A percentile compares a stretch with the other conserved stretches of the same genome.
Conservation (phyloP, 805 yeast genomes). For the Yamadazyma scolyti region DNA sequence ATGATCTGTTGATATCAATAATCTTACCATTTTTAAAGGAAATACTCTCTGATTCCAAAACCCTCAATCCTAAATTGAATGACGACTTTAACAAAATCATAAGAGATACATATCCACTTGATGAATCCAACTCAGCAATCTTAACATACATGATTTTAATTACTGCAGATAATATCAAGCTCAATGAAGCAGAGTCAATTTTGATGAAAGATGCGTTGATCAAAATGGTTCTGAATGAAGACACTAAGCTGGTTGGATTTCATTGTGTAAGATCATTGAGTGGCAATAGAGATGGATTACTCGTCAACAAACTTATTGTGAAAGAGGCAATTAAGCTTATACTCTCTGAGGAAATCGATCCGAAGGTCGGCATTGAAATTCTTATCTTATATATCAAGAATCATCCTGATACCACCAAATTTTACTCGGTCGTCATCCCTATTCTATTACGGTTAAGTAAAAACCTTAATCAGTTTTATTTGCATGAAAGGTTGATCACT, state of each 20-base stretch:
- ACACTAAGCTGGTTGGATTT: constrained; percentile 25
- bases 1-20: constrained; percentile 42
- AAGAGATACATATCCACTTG: constrained; percentile 15
- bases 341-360: constrained; percentile 13
- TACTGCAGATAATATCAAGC: constrained; percentile 30
- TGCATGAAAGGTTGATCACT: constrained; percentile 45
- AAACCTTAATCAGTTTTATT: constrained; percentile 23
- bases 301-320: constrained; percentile 42
- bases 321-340: constrained; percentile 38
- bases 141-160: constrained; percentile 32
- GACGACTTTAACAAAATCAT: constrained; percentile 23
- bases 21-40: constrained; percentile 43
- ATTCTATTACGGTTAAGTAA: constrained; percentile 27
- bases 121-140: constrained; percentile 19
- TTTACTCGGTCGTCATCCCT: constrained; percentile 33
- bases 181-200: constrained; percentile 20
- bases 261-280: constrained; percentile 61
- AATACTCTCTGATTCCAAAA: constrained; percentile 22
- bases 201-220: constrained; percentile 21
- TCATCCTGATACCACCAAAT: constrained; percentile 15
- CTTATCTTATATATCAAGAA: constrained; percentile 42
- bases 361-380: constrained; percentile 43
- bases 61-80: constrained; percentile 17
- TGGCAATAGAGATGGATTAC: constrained; percentile 15
- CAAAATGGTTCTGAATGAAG: constrained; percentile 16